A percentile compares a stretch with the other conserved stretches of the same genome.
Evolutionary conservation across 257 asterid species (phyloP).

Genomic region (Solanum virginianum): DNA sequence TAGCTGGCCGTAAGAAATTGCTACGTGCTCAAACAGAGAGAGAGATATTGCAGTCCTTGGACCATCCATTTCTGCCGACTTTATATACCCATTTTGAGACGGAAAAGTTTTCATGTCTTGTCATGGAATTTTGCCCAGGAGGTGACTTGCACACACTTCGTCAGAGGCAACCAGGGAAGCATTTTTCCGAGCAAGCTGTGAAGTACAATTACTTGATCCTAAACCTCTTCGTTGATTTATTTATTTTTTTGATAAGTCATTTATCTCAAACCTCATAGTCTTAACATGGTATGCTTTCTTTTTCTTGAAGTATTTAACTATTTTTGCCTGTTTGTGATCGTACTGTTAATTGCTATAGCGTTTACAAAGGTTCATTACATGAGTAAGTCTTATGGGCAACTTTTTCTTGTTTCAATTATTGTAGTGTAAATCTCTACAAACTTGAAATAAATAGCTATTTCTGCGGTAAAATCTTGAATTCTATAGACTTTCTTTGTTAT

Average conservation of each 20-base stretch:
- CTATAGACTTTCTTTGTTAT: background rate
- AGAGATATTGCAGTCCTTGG: background rate
- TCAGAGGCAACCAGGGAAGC: background rate
- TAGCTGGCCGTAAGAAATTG: conserved; percentile 1
- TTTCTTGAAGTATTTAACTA: background rate
- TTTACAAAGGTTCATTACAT: background rate
- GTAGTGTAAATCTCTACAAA: background rate
- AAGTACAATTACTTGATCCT: background rate
- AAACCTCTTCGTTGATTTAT: background rate
- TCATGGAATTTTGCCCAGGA: background rate
- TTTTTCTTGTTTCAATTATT: background rate
- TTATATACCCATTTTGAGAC: background rate
- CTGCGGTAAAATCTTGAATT: background rate
- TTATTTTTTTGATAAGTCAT: background rate
- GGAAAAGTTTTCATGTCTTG: background rate
- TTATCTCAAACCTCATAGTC: background rate
- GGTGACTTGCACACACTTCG: conserved; percentile 1
- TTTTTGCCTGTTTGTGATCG: no score
- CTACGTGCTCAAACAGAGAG: background rate
- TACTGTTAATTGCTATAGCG: background rate
- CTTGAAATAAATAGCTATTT: background rate
- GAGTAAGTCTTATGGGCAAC: background rate
- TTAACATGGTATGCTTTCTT: background rate
- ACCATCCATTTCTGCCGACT: background rate
- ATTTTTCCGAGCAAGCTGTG: background rate